These are phyloP conservation scores for Marasmius oreades DNA, from an alignment of 1,284 basidiomycete genomes.

Conservation along the genomic window DNA sequence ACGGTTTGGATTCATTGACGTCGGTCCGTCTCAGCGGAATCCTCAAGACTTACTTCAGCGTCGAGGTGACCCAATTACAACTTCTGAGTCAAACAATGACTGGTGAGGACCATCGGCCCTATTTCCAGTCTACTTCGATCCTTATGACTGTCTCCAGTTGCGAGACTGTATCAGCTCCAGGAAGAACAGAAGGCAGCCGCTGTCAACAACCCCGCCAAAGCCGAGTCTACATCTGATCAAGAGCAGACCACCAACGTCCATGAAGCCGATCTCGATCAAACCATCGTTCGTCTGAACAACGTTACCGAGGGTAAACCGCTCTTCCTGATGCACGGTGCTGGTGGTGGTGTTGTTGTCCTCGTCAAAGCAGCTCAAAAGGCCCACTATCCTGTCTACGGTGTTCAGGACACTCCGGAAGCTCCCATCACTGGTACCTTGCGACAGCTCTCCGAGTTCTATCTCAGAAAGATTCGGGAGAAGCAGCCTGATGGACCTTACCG, in stretches of 20 bases:
- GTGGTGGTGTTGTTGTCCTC: constrained; percentile 5
- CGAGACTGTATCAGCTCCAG: not conserved
- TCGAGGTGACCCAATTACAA: constrained; percentile 4
- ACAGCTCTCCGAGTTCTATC: constrained; percentile 7
- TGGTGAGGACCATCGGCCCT: not conserved
- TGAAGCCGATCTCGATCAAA: constrained; percentile 6
- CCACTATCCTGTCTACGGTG: constrained; percentile 5
- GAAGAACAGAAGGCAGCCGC: not conserved
- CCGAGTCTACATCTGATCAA: not conserved
- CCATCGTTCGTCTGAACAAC: constrained; percentile 3
- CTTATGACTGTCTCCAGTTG: not conserved
- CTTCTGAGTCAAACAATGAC: constrained; percentile 6
- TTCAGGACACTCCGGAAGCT: constrained; percentile 9
- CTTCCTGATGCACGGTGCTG: constrained; percentile 8
- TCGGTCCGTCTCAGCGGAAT: constrained; percentile 4
- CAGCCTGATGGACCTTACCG: constrained; percentile 9
- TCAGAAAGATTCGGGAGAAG: constrained; percentile 6
- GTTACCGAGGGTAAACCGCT: constrained; percentile 5
- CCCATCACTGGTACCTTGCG: constrained; percentile 4
- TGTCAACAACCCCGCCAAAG: not conserved
- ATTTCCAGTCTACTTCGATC: not conserved
- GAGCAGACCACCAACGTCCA: constrained; percentile 5
- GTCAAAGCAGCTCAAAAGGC: constrained; percentile 2
- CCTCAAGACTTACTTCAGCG: constrained; percentile 1
- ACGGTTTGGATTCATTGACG: constrained; percentile 3